A percentile compares a stretch with the other conserved stretches of the same genome.
phyloP scores from a whole-genome alignment of 148 eudicot genomes.

The Bassia scoparia region DNA sequence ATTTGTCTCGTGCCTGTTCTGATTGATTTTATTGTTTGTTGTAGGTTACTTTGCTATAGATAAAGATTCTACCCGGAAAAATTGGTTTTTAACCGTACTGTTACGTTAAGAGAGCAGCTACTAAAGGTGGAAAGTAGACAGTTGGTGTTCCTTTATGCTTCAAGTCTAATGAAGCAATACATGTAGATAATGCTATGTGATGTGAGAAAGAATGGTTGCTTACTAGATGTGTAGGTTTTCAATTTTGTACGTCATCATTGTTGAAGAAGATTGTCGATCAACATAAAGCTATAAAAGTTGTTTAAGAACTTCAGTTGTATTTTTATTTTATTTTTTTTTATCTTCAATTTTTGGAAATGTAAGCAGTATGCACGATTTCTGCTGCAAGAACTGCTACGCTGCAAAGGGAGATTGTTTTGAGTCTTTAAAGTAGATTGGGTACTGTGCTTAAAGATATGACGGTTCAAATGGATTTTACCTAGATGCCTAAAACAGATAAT shows the following conservation, averaged over 20 bases:
- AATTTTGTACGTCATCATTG: background rate
- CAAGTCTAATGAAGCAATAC: background rate
- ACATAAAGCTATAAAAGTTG: too few relatives aligned
- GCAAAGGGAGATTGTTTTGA: too few relatives aligned
- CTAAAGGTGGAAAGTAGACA: constrained; percentile 37
- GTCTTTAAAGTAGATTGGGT: too few relatives aligned
- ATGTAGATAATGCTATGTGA: background rate
- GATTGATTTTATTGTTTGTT: constrained; percentile 1
- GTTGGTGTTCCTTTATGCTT: background rate
- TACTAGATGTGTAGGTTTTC: background rate
- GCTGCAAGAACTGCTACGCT: too few relatives aligned
- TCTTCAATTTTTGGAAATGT: background rate
- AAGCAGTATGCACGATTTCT: background rate
- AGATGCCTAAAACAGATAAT: too few relatives aligned
- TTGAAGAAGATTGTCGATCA: background rate
- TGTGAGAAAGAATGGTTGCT: background rate
- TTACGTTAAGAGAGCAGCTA: constrained; percentile 75
- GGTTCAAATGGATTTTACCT: too few relatives aligned
- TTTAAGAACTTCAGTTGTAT: too few relatives aligned
- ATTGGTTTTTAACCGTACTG: constrained; percentile 78
- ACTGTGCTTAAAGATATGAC: too few relatives aligned
- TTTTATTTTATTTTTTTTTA: too few relatives aligned
- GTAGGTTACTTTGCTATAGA: constrained; percentile 85
- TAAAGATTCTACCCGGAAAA: constrained; percentile 68
- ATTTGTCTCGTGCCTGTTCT: background rate